Evolutionary conservation across 768 basidiomycete species (phyloP).

Genomic region (Leucosporidium scottii): DNA sequence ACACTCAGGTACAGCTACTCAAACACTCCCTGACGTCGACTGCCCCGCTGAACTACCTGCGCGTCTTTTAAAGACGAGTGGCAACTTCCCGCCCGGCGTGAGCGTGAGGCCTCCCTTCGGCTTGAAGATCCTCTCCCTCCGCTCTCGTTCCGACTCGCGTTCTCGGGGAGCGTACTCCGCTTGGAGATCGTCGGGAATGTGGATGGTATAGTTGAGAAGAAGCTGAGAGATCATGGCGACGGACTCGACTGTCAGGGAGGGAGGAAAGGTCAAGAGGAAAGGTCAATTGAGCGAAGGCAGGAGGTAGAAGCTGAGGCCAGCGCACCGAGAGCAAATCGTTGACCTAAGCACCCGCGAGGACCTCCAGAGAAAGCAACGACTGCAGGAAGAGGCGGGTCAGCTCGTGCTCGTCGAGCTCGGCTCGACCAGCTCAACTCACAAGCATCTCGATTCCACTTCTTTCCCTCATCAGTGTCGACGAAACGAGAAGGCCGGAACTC

Average conservation of each 20-base stretch:
- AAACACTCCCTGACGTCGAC: too few relatives aligned
- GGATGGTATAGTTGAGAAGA: neutral
- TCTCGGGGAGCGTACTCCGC: neutral
- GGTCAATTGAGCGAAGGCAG: too few relatives aligned
- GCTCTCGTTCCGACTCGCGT: neutral
- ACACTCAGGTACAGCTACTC: too few relatives aligned
- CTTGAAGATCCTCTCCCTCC: conserved; percentile 1
- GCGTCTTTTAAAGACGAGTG: neutral
- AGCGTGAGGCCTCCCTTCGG: neutral
- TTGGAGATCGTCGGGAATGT: neutral
- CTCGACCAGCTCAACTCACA: neutral
- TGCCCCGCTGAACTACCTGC: too few relatives aligned
- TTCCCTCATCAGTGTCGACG: conserved; percentile 20
- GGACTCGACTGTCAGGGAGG: neutral
- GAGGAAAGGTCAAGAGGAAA: too few relatives aligned
- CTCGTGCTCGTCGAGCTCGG: neutral
- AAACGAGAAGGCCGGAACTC: conserved; percentile 31
- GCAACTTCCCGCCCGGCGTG: neutral
- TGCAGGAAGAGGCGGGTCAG: neutral
- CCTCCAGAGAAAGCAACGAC: conserved; percentile 30
- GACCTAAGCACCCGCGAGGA: conserved; percentile 17
- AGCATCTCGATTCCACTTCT: conserved; percentile 27
- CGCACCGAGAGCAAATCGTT: conserved; percentile 18
- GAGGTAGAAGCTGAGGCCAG: neutral
- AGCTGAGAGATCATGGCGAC: neutral